phyloP scores from a whole-genome alignment of 805 yeast genomes.

The Wickerhamomyces xylosicus region DNA sequence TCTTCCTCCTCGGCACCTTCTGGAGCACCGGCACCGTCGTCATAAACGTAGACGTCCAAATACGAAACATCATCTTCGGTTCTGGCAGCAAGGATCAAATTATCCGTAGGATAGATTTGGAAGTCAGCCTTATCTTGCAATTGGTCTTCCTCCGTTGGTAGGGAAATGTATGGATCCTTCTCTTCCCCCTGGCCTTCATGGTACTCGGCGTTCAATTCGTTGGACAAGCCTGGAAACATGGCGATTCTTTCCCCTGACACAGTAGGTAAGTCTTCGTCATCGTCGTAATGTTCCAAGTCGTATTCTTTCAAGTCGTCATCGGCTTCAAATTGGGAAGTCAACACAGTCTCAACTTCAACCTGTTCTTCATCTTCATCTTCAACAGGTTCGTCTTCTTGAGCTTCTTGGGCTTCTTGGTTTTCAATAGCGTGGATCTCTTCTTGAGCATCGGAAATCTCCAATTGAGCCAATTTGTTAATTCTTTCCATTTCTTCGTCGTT shows the following conservation, averaged over 20 bases:
- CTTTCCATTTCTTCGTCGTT: slow-evolving; percentile 91
- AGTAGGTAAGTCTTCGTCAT: slow-evolving; percentile 26
- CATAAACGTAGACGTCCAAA: slow-evolving; percentile 88
- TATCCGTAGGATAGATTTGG: slow-evolving; percentile 85
- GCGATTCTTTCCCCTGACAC: slow-evolving; percentile 42
- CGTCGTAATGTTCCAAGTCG: slow-evolving; percentile 77
- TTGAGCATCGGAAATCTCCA: slow-evolving; percentile 71
- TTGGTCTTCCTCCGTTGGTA: slow-evolving; percentile 40
- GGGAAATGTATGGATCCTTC: slow-evolving; percentile 33
- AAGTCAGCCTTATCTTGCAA: slow-evolving; percentile 76
- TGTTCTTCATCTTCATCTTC: slow-evolving; percentile 12
- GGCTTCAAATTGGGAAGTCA: slow-evolving; percentile 38
- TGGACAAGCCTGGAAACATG: slow-evolving; percentile 64
- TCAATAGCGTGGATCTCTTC: slow-evolving; percentile 46
- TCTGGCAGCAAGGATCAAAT: slow-evolving; percentile 79
- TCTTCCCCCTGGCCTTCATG: slow-evolving; percentile 31
- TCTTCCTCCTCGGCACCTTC: slow-evolving; percentile 56
- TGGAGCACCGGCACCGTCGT: slow-evolving; percentile 85
- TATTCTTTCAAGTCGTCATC: slow-evolving; percentile 87
- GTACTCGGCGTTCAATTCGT: slow-evolving; percentile 39
- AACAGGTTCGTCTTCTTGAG: slow-evolving; percentile 16
- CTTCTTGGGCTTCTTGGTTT: slow-evolving; percentile 8
- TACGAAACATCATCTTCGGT: slow-evolving; percentile 94
- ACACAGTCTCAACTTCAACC: background rate
- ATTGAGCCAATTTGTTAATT: slow-evolving; percentile 73